A percentile compares a stretch with the other conserved stretches of the same genome.
phyloP scores from a whole-genome alignment of 2,329 filamentous ascomycete genomes.

The Diaporthe eres region DNA sequence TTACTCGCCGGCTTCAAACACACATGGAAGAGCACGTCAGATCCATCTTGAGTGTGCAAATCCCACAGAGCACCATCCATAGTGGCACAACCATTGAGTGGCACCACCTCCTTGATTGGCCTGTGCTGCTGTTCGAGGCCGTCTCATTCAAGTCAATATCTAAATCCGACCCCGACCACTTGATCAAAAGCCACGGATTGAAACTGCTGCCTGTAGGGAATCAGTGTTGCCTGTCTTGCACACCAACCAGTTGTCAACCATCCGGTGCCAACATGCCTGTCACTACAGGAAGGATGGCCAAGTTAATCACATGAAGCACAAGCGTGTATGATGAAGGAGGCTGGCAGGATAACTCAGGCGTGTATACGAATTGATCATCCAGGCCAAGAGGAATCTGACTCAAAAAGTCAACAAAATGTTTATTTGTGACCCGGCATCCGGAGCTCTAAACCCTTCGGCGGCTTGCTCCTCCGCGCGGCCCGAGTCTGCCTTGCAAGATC shows the following conservation, averaged over 20 bases:
- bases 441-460: background rate
- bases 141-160: background rate
- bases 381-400: conserved; percentile 13
- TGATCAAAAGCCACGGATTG: background rate
- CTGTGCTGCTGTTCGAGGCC: background rate
- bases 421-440: conserved; percentile 4
- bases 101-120: conserved; percentile 14
- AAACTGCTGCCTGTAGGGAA: background rate
- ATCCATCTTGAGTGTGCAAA: background rate
- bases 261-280: background rate
- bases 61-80: background rate
- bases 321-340: background rate
- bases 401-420: background rate
- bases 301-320: background rate
- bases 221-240: background rate
- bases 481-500: background rate
- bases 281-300: background rate
- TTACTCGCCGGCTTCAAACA: background rate
- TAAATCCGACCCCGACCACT: background rate
- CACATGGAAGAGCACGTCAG: background rate
- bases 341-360: background rate
- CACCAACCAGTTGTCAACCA: background rate
- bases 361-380: background rate
- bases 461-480: conserved; percentile 24
- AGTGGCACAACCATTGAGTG: conserved; percentile 21